Evolutionary conservation across 2,329 filamentous ascomycete species (phyloP).

Genomic region (Diplodia seriata): DNA sequence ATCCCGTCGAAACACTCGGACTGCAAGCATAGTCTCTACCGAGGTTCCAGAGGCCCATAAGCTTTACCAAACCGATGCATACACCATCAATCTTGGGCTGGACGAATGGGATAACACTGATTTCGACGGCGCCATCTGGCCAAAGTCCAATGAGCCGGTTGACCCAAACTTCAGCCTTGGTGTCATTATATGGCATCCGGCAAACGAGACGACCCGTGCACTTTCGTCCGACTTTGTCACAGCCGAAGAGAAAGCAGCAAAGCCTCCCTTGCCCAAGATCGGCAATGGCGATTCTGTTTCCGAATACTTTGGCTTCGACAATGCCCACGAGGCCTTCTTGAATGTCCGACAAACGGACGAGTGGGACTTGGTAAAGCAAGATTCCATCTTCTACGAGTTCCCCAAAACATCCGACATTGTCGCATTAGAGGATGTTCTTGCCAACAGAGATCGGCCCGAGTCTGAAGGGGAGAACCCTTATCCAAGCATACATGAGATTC

Average conservation of each 20-base stretch:
- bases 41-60: constrained; percentile 29
- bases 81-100: constrained; percentile 44
- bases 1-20: constrained; percentile 19
- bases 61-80: constrained; percentile 28
- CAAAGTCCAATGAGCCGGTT: constrained; percentile 54
- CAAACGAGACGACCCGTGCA: constrained; percentile 52
- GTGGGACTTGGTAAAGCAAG: constrained; percentile 58
- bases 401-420: constrained; percentile 50
- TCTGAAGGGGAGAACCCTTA: constrained; percentile 39
- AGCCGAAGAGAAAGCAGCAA: constrained; percentile 52
- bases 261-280: constrained; percentile 46
- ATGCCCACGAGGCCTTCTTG: constrained; percentile 53
- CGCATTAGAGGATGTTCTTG: constrained; percentile 52
- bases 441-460: constrained; percentile 50
- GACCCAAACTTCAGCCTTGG: constrained; percentile 54
- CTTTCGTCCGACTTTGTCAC: constrained; percentile 50
- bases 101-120: constrained; percentile 52
- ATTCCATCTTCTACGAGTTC: constrained; percentile 59
- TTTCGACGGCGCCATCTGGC: constrained; percentile 55
- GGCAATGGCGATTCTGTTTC: constrained; percentile 57
- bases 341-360: constrained; percentile 58
- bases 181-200: constrained; percentile 53
- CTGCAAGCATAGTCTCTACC: constrained; percentile 16
- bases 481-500: constrained; percentile 41
- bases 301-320: constrained; percentile 55